Conservation (phyloP, 2,329 filamentous ascomycete species). For the Achaetomium macrosporum region DNA sequence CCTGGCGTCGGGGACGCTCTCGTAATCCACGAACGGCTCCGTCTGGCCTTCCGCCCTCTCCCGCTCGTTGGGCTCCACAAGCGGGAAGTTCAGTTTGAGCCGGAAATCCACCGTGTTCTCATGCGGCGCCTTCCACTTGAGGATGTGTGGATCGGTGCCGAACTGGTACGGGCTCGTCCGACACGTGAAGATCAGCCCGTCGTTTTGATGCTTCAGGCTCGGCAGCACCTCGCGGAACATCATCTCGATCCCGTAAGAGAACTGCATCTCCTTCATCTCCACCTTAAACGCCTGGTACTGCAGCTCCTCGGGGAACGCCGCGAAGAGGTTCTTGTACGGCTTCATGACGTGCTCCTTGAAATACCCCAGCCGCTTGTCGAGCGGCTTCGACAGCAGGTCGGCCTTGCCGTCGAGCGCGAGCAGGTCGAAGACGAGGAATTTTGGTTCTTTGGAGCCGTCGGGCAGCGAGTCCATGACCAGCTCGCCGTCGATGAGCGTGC, state of each 20-base stretch:
- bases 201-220: slow-evolving; percentile 82
- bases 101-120: slow-evolving; percentile 96
- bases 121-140: slow-evolving; percentile 95
- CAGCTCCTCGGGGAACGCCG: slow-evolving; percentile 62
- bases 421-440: slow-evolving; percentile 91
- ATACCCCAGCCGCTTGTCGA: slow-evolving; percentile 85
- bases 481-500: slow-evolving; percentile 87
- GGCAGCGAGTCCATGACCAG: slow-evolving; percentile 76
- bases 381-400: slow-evolving; percentile 62
- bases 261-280: slow-evolving; percentile 83
- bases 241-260: slow-evolving; percentile 81
- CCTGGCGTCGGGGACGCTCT: slow-evolving; percentile 67
- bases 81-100: slow-evolving; percentile 69
- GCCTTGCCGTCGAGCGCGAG: slow-evolving; percentile 68
- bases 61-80: slow-evolving; percentile 59
- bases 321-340: slow-evolving; percentile 60
- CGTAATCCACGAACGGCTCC: slow-evolving; percentile 68
- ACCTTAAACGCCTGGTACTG: slow-evolving; percentile 71
- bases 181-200: slow-evolving; percentile 97
- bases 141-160: slow-evolving; percentile 86
- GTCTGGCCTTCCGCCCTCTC: slow-evolving; percentile 62
- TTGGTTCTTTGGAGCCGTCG: slow-evolving; percentile 62
- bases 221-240: slow-evolving; percentile 89
- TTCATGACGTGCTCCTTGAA: slow-evolving; percentile 72
- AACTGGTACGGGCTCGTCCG: slow-evolving; percentile 77